Conservation (phyloP, 148 eudicot genomes). For the Mesembryanthemum crystallinum region DNA sequence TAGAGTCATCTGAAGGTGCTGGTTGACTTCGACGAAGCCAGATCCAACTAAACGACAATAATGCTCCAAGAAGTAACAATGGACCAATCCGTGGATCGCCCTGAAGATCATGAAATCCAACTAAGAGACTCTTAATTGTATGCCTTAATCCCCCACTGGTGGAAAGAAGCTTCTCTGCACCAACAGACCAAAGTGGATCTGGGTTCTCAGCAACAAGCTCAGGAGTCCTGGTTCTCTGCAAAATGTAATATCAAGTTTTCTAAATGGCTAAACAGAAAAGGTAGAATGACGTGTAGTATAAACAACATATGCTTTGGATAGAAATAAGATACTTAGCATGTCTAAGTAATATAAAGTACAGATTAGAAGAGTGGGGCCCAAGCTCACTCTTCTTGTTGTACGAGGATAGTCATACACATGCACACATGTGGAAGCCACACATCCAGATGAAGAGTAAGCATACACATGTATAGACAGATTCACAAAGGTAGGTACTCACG, state of each 20-base stretch:
- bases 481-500: constrained; percentile 45
- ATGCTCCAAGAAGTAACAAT: constrained; percentile 74
- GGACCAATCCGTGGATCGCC: constrained; percentile 84
- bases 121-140: constrained; percentile 32
- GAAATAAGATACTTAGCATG: background rate
- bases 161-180: constrained; percentile 51
- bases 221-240: constrained; percentile 78
- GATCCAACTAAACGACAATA: constrained; percentile 69
- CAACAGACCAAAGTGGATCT: constrained; percentile 57
- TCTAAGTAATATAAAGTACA: background rate
- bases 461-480: background rate
- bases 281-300: background rate
- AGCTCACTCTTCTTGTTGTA: background rate
- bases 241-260: background rate
- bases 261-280: background rate
- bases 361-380: background rate
- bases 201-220: constrained; percentile 74
- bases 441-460: background rate
- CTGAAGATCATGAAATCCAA: constrained; percentile 31
- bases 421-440: background rate
- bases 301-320: background rate
- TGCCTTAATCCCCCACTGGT: constrained; percentile 50
- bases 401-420: background rate
- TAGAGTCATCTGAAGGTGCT: constrained; percentile 31
- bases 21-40: constrained; percentile 65